Evolutionary conservation across 208 protist genomes (phyloP).

Genomic region (Leishmania martiniquensis): DNA sequence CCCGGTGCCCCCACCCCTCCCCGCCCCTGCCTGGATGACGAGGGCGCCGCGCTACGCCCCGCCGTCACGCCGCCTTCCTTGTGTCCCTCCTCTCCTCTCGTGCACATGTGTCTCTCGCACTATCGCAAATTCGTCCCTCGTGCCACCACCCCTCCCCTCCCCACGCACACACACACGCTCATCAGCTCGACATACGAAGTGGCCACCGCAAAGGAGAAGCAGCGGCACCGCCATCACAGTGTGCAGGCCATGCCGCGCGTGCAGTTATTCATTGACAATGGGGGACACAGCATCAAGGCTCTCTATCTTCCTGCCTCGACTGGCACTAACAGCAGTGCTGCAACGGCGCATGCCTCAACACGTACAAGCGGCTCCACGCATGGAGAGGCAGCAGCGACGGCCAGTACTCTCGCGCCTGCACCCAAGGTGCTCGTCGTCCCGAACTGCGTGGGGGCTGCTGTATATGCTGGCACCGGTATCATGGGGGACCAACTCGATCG

Average conservation of each 20-base stretch:
- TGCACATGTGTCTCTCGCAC: background rate
- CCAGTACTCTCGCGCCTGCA: background rate
- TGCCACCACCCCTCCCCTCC: background rate
- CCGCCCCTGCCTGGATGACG: background rate
- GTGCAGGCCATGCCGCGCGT: constrained; percentile 22
- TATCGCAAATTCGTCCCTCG: background rate
- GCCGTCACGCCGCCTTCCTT: background rate
- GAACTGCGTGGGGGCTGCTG: constrained; percentile 72
- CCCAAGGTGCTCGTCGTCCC: constrained; percentile 45
- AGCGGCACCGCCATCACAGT: background rate
- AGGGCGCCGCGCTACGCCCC: background rate
- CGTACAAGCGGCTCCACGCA: background rate
- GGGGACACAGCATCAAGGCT: constrained; percentile 75
- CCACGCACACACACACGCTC: background rate
- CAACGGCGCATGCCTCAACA: background rate
- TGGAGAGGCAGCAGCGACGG: background rate
- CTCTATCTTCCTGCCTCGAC: constrained; percentile 51
- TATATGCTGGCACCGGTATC: constrained; percentile 69
- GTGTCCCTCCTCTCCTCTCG: background rate
- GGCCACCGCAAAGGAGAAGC: background rate
- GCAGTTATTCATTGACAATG: constrained; percentile 81
- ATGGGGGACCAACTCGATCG: constrained; percentile 61
- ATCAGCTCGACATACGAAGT: background rate
- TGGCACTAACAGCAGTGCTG: background rate
- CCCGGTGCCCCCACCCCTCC: background rate